These are phyloP conservation scores for Phycomyces blakesleeanus DNA, from an alignment of 192 early-diverging fungal genomes.

Conservation along the genomic window DNA sequence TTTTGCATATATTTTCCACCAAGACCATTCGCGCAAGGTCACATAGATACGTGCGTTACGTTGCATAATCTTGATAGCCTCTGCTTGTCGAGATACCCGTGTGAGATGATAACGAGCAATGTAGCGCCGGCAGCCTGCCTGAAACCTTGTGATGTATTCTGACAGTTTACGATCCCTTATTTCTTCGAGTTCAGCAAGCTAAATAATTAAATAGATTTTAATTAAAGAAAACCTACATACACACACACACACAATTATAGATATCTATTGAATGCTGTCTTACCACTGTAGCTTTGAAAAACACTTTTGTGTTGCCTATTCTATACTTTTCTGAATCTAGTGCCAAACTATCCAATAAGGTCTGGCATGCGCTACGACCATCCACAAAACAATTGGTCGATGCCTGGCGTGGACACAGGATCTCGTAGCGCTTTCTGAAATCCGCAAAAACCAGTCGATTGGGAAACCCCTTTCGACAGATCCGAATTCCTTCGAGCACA, in stretches of 20 bases:
- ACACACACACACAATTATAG: too few species aligned
- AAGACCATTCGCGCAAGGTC: conserved; percentile 82
- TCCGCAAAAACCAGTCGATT: conserved; percentile 89
- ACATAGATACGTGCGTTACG: conserved; percentile 92
- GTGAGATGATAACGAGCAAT: conserved; percentile 64
- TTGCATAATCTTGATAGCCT: conserved; percentile 91
- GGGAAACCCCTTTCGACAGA: conserved; percentile 92
- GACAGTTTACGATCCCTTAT: conserved; percentile 79
- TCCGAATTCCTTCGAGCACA: conserved; percentile 95
- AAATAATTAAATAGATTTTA: neutral
- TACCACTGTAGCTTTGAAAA: conserved; percentile 91
- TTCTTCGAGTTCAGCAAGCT: conserved; percentile 92
- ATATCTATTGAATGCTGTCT: too few species aligned
- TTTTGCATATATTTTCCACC: conserved; percentile 90
- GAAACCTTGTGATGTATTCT: conserved; percentile 78
- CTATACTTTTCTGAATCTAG: conserved; percentile 80
- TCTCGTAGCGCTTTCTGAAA: conserved; percentile 91
- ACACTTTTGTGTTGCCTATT: conserved; percentile 91
- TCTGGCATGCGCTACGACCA: conserved; percentile 77
- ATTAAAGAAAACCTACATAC: too few species aligned
- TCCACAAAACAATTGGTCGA: conserved; percentile 85
- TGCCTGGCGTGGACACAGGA: conserved; percentile 68
- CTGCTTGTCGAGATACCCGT: conserved; percentile 55
- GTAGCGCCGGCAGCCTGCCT: conserved; percentile 84
- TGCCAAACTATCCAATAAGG: conserved; percentile 67